Conservation (phyloP, 2,329 filamentous ascomycete species). For the Tolypocladium tropicale region DNA sequence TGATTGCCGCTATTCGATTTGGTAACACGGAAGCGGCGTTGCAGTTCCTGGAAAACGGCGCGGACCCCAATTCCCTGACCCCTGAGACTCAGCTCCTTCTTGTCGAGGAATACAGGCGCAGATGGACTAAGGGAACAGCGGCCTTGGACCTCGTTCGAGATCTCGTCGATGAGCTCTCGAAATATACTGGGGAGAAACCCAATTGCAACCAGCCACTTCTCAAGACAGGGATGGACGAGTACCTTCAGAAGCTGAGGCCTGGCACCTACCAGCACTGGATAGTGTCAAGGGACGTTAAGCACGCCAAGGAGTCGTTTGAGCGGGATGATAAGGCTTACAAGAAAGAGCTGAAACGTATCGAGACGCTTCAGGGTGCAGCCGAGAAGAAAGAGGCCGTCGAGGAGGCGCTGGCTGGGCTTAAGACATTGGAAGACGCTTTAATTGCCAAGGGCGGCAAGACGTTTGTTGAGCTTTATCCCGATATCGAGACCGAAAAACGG, state of each 20-base stretch:
- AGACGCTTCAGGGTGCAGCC: conserved; percentile 10
- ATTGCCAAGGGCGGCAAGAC: conserved; percentile 52
- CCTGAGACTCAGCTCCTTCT: conserved; percentile 24
- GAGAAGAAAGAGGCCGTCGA: conserved; percentile 49
- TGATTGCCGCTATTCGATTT: conserved; percentile 47
- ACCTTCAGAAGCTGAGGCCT: conserved; percentile 36
- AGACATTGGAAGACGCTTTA: conserved; percentile 44
- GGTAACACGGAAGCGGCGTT: conserved; percentile 36
- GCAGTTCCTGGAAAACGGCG: conserved; percentile 52
- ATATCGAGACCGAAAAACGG: conserved; percentile 22
- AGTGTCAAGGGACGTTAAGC: conserved; percentile 27
- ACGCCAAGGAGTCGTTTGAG: conserved; percentile 19
- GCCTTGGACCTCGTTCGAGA: conserved; percentile 51
- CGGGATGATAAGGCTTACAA: conserved; percentile 18
- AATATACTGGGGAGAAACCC: conserved; percentile 23
- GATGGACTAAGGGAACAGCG: conserved; percentile 29
- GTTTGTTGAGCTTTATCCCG: conserved; percentile 54
- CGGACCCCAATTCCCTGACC: conserved; percentile 53
- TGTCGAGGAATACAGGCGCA: conserved; percentile 17
- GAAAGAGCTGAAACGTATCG: conserved; percentile 9
- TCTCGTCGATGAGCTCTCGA: conserved; percentile 38
- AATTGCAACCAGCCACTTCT: conserved; percentile 1
- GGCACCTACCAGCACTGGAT: conserved; percentile 53
- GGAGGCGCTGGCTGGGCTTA: conserved; percentile 38
- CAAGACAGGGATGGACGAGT: conserved; percentile 35